These are phyloP conservation scores for Leccinum aurantiacum DNA, from an alignment of 768 basidiomycete species.

Conservation along the genomic window DNA sequence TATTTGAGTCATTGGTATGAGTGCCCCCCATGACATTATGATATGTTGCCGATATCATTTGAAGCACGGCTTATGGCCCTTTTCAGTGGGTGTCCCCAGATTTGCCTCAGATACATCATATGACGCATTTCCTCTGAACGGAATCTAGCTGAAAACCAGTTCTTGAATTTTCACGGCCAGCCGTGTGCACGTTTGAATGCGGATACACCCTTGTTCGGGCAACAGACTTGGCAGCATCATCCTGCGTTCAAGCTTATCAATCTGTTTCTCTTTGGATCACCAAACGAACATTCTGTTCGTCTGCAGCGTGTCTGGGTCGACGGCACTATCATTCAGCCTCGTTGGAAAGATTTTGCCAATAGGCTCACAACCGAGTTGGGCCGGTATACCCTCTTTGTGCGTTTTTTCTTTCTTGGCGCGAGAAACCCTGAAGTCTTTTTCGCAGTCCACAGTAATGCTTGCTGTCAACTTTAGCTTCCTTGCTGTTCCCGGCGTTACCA, in stretches of 20 bases:
- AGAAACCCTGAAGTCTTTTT: background rate
- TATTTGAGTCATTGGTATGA: constrained; percentile 20
- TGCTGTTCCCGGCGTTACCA: constrained; percentile 9
- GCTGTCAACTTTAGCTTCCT: constrained; percentile 20
- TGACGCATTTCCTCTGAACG: background rate
- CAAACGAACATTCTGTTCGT: constrained; percentile 12
- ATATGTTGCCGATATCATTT: background rate
- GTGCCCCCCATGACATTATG: background rate
- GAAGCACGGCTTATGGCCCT: constrained; percentile 14
- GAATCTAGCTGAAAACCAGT: constrained; percentile 14
- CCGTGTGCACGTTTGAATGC: constrained; percentile 12
- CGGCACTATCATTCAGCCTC: constrained; percentile 7
- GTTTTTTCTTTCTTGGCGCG: background rate
- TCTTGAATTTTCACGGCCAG: constrained; percentile 15
- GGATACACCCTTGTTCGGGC: constrained; percentile 8
- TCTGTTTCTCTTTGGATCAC: constrained; percentile 2
- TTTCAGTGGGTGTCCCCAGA: constrained; percentile 9
- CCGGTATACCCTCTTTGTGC: constrained; percentile 16
- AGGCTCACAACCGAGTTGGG: constrained; percentile 9
- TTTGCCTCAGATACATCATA: background rate
- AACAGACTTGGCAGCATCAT: constrained; percentile 7
- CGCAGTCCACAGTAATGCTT: constrained; percentile 20
- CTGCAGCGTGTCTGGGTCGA: constrained; percentile 17
- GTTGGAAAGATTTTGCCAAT: constrained; percentile 13
- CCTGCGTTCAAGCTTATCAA: background rate